phyloP scores from a whole-genome alignment of 805 yeast genomes.

The Candida easanensis region DNA sequence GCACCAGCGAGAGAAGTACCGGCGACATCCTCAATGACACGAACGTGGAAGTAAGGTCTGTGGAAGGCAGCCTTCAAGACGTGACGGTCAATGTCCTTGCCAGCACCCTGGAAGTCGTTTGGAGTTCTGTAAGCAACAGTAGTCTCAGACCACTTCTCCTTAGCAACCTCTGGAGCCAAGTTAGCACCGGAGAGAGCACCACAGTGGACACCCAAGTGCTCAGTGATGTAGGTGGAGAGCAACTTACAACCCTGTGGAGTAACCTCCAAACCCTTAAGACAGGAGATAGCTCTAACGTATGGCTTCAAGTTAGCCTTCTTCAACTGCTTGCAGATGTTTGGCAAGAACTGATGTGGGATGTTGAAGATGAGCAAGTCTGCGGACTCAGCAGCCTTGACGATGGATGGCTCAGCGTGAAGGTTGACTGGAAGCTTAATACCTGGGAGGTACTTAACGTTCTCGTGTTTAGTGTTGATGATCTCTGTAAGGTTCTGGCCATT shows the following conservation, averaged over 20 bases:
- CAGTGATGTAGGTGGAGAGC: slow-evolving; percentile 74
- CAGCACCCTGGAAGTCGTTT: slow-evolving; percentile 46
- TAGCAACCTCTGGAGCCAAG: slow-evolving; percentile 95
- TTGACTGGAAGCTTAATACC: slow-evolving; percentile 82
- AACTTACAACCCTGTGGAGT: slow-evolving; percentile 81
- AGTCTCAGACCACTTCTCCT: slow-evolving; percentile 95
- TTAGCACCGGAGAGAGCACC: slow-evolving; percentile 98
- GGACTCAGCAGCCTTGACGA: slow-evolving; percentile 69
- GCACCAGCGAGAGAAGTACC: slow-evolving; percentile 98
- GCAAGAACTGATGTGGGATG: slow-evolving; percentile 95
- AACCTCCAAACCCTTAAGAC: slow-evolving; percentile 89
- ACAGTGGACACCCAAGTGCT: slow-evolving; percentile 81
- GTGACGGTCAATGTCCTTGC: slow-evolving; percentile 56
- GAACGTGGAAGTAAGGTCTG: slow-evolving; percentile 96
- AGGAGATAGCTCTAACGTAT: slow-evolving; percentile 82
- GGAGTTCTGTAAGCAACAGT: slow-evolving; percentile 89
- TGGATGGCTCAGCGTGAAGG: slow-evolving; percentile 82
- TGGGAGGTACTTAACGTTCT: slow-evolving; percentile 94
- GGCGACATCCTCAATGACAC: slow-evolving; percentile 87
- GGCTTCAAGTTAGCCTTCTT: slow-evolving; percentile 66
- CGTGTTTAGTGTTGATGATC: slow-evolving; percentile 86
- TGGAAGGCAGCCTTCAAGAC: slow-evolving; percentile 85
- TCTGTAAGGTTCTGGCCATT: slow-evolving; percentile 76
- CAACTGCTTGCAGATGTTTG: slow-evolving; percentile 70
- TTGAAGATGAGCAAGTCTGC: slow-evolving; percentile 91